phyloP scores from a whole-genome alignment of 495 filamentous ascomycete genomes.

The Acidiella bohemica region DNA sequence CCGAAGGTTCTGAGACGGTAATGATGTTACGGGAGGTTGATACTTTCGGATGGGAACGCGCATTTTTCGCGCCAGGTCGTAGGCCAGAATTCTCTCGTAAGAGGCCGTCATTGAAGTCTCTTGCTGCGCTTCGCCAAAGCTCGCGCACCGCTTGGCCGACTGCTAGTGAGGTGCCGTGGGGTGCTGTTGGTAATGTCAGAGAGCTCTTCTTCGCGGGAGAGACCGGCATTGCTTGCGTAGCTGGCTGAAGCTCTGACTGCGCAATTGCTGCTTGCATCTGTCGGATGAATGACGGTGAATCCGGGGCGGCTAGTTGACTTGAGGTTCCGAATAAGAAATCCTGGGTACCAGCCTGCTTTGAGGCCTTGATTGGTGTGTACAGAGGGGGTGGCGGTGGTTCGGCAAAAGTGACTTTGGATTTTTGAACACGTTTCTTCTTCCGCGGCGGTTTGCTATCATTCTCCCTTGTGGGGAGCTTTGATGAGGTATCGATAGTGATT shows the following conservation, averaged over 20 bases:
- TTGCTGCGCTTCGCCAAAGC: conserved; percentile 19
- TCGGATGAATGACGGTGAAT: conserved; percentile 53
- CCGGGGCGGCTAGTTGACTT: conserved; percentile 69
- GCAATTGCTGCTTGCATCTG: conserved; percentile 58
- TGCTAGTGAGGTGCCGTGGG: conserved; percentile 16
- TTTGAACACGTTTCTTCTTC: conserved; percentile 5
- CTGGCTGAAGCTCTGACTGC: conserved; percentile 34
- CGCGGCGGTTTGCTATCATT: conserved; percentile 1
- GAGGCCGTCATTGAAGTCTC: conserved; percentile 17
- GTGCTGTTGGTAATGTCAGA: conserved; percentile 15
- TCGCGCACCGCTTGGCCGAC: conserved; percentile 10
- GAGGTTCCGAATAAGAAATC: conserved; percentile 86
- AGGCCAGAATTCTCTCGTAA: conserved; percentile 5
- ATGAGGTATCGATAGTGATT: conserved; percentile 12
- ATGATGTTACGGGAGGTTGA: neutral
- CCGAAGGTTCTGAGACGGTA: neutral
- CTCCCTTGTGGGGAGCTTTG: conserved; percentile 19
- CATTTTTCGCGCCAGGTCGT: neutral
- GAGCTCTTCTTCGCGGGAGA: conserved; percentile 11
- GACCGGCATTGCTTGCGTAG: conserved; percentile 1
- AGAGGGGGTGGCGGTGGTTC: conserved; percentile 34
- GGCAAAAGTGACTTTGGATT: conserved; percentile 27
- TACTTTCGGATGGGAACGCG: too few species aligned
- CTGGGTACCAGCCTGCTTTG: conserved; percentile 53
- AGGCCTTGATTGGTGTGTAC: conserved; percentile 54